phyloP scores from a whole-genome alignment of 192 early-diverging fungal species.

The Backusella luteola region DNA sequence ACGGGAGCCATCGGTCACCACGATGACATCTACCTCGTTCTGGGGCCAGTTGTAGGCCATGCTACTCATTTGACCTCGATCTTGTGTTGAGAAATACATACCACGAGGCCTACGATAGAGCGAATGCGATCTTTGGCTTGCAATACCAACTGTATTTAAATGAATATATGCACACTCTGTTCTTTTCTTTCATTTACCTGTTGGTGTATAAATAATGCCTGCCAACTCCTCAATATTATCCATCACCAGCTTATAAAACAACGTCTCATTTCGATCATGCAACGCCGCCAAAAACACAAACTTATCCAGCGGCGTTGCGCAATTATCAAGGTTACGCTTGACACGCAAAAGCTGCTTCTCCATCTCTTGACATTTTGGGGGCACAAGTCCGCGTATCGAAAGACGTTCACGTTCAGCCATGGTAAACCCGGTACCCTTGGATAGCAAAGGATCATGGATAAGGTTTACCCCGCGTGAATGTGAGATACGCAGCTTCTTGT shows the following conservation, averaged over 20 bases:
- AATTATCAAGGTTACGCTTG: conserved; percentile 47
- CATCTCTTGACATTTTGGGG: conserved; percentile 52
- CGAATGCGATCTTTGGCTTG: conserved; percentile 45
- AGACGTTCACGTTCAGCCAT: conserved; percentile 50
- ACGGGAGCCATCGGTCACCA: conserved; percentile 90
- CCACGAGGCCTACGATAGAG: conserved; percentile 50
- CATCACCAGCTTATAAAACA: conserved; percentile 82
- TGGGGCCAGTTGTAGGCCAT: conserved; percentile 79
- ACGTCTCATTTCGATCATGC: conserved; percentile 71
- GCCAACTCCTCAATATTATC: conserved; percentile 69
- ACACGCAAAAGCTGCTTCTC: conserved; percentile 45
- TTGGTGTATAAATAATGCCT: conserved; percentile 41
- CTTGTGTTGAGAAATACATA: conserved; percentile 51
- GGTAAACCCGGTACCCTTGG: conserved; percentile 49
- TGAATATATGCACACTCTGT: background rate
- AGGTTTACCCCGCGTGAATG: conserved; percentile 43
- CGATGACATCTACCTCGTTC: conserved; percentile 58
- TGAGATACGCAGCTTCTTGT: conserved; percentile 26
- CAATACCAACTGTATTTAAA: conserved; percentile 38
- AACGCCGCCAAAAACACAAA: conserved; percentile 83
- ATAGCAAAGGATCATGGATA: conserved; percentile 50
- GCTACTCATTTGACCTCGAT: conserved; percentile 73
- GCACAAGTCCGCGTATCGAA: conserved; percentile 50
- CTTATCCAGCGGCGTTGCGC: conserved; percentile 66
- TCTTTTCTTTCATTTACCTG: conserved; percentile 2